phyloP scores from a whole-genome alignment of 441 rosid genomes.

The Adansonia grandidieri region DNA sequence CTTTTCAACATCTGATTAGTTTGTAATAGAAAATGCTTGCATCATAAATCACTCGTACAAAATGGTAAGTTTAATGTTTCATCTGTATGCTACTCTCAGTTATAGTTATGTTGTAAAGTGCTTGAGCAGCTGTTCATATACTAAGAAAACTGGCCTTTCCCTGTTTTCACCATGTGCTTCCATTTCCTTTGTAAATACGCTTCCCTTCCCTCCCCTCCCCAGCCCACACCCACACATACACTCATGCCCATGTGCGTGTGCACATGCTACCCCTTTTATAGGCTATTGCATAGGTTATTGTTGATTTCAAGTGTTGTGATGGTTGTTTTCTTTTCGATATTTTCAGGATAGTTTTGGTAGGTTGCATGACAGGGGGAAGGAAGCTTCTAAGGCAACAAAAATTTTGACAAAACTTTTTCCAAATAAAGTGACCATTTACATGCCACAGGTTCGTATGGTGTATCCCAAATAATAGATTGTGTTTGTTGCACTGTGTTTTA shows the following conservation, averaged over 20 bases:
- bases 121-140: background rate
- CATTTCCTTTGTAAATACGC: background rate
- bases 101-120: background rate
- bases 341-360: constrained; percentile 82
- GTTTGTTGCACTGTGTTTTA: constrained; percentile 5
- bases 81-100: background rate
- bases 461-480: background rate
- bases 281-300: constrained; percentile 16
- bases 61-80: background rate
- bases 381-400: constrained; percentile 70
- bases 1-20: background rate
- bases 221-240: background rate
- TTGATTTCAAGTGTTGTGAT: constrained; percentile 33
- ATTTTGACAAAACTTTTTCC: constrained; percentile 73
- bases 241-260: background rate
- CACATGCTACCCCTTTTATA: background rate
- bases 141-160: background rate
- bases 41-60: background rate
- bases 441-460: constrained; percentile 66
- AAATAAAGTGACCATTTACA: constrained; percentile 70
- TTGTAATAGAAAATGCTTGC: background rate
- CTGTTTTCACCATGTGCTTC: background rate
- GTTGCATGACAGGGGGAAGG: constrained; percentile 75
- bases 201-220: background rate
- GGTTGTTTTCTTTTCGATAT: constrained; percentile 21